phyloP scores from a whole-genome alignment of 2,329 filamentous ascomycete species.

The Penicillium sp. region DNA sequence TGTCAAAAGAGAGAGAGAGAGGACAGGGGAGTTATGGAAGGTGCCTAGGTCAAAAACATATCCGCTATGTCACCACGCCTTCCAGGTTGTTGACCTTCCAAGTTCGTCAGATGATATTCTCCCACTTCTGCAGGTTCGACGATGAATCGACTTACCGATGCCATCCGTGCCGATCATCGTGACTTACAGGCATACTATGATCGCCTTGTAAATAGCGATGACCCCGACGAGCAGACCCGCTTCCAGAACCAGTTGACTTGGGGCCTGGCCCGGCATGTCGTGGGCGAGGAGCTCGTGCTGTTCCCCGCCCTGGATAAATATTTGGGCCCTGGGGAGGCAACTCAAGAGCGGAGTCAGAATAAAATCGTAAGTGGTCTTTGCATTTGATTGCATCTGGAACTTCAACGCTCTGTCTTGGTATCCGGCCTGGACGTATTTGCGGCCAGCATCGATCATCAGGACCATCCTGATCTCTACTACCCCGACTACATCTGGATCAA shows the following conservation, averaged over 20 bases:
- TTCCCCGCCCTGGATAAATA: conserved; percentile 58
- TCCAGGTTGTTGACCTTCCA: too few species aligned
- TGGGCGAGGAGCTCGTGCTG: conserved; percentile 56
- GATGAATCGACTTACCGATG: conserved; percentile 36
- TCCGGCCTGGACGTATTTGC: neutral
- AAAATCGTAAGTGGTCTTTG: conserved; percentile 37
- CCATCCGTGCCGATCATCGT: conserved; percentile 46
- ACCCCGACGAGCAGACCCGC: conserved; percentile 46
- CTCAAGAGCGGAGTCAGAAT: conserved; percentile 53
- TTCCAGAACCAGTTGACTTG: conserved; percentile 56
- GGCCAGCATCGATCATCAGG: neutral
- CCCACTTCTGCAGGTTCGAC: neutral
- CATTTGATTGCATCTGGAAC: neutral
- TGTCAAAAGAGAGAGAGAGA: too few species aligned
- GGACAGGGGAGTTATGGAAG: too few species aligned
- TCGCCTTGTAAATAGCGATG: conserved; percentile 43
- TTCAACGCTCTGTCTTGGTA: too few species aligned
- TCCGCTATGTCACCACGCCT: neutral
- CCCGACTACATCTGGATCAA: neutral
- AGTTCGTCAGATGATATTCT: neutral
- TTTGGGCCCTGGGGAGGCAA: conserved; percentile 50
- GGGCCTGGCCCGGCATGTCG: conserved; percentile 55
- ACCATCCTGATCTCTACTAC: neutral
- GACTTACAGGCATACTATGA: conserved; percentile 48
- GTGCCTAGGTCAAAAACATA: neutral